Evolutionary conservation across 306 rosid genomes (phyloP).

Genomic region (Elaeagnus macrophylla): DNA sequence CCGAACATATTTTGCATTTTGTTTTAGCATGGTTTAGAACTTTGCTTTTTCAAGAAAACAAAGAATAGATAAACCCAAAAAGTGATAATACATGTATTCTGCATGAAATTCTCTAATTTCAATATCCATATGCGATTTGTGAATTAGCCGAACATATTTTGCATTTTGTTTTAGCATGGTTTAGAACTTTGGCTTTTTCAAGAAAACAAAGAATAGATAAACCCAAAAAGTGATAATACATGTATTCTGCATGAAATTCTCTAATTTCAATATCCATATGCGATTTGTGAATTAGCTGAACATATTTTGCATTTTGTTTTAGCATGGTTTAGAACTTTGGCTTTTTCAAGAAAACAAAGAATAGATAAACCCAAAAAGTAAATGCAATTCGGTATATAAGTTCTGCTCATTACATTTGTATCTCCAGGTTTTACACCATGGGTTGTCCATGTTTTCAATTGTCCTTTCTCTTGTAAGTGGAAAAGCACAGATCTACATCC

Average conservation of each 20-base stretch:
- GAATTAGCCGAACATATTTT: neutral
- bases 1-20: neutral
- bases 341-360: neutral
- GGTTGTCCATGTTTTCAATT: constrained; percentile 63
- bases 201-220: neutral
- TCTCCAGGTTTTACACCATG: constrained; percentile 71
- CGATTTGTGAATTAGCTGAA: no score
- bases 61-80: no score
- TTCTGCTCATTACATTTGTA: neutral
- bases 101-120: no score
- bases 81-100: no score
- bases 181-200: neutral
- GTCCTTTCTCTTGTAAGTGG: constrained; percentile 65
- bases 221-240: no score
- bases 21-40: neutral
- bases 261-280: no score
- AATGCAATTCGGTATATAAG: neutral
- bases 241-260: no score
- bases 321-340: no score
- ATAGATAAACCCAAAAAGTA: no score
- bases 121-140: no score
- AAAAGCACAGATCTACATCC: constrained; percentile 74
- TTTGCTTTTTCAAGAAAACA: neutral
- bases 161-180: neutral
- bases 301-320: no score